A percentile compares a stretch with the other conserved stretches of the same genome.
phyloP scores from a whole-genome alignment of 2,329 filamentous ascomycete species.

The Paraconiothyrium sp. region DNA sequence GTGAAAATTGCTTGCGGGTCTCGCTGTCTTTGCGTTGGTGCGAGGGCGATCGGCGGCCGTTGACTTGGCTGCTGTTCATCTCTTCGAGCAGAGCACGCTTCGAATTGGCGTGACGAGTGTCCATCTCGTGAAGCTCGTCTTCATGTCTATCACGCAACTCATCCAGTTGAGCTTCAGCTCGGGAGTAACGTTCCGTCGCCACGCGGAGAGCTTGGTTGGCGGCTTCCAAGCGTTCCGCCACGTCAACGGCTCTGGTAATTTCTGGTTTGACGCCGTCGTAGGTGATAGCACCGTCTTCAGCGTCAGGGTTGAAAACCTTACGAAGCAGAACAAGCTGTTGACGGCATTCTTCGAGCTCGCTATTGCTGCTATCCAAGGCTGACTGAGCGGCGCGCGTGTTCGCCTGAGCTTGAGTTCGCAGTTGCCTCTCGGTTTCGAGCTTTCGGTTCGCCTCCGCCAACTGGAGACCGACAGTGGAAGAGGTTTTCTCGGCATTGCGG shows the following conservation, averaged over 20 bases:
- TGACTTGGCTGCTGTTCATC: conserved; percentile 74
- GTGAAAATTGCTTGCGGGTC: conserved; percentile 72
- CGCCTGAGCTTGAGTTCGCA: conserved; percentile 83
- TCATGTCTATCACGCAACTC: conserved; percentile 79
- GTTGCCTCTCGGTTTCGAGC: conserved; percentile 87
- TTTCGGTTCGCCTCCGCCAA: conserved; percentile 89
- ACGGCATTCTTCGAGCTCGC: conserved; percentile 82
- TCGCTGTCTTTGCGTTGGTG: conserved; percentile 70
- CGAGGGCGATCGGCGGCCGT: conserved; percentile 71
- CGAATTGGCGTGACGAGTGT: conserved; percentile 68
- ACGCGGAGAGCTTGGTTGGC: conserved; percentile 88
- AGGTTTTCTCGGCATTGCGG: conserved; percentile 87
- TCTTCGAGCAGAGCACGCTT: conserved; percentile 84
- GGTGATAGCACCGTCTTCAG: conserved; percentile 69
- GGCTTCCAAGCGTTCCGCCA: conserved; percentile 86
- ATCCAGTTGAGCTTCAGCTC: conserved; percentile 83
- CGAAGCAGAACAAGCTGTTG: conserved; percentile 83
- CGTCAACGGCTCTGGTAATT: conserved; percentile 72
- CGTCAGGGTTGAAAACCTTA: conserved; percentile 84
- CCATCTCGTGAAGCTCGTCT: conserved; percentile 74
- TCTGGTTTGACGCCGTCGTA: conserved; percentile 76
- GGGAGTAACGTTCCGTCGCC: conserved; percentile 79
- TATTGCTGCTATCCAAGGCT: conserved; percentile 80
- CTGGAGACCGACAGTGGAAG: conserved; percentile 81
- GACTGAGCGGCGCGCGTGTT: conserved; percentile 84